Conservation (phyloP, 108 stramenopile species). For the Stephanodiscus minutulus region DNA sequence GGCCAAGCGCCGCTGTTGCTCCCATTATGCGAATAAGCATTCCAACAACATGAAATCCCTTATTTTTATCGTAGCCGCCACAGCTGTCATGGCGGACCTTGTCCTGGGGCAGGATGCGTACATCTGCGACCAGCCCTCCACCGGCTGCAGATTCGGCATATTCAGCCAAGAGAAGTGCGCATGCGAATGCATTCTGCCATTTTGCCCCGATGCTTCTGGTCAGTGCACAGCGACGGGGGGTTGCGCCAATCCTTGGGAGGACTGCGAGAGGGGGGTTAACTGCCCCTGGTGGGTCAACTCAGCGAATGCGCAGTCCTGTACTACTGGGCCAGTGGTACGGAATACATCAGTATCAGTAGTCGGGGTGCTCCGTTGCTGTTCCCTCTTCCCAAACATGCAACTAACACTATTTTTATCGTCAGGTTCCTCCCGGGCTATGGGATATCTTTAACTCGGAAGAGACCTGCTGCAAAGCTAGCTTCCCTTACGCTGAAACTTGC, state of each 20-base stretch:
- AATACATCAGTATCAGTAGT: not conserved
- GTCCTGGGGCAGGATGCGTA: not conserved
- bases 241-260: conserved; percentile 14
- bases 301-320: not conserved
- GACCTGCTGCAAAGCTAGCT: conserved; percentile 1
- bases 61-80: too few relatives aligned
- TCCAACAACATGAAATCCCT: too few relatives aligned
- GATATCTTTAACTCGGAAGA: not conserved
- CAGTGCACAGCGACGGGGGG: not conserved
- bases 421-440: conserved; percentile 13
- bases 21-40: too few relatives aligned
- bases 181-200: conserved; percentile 32
- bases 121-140: not conserved
- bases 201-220: conserved; percentile 14
- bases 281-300: conserved; percentile 18
- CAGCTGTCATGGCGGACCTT: too few relatives aligned
- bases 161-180: conserved; percentile 15
- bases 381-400: not conserved
- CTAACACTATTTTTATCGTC: not conserved
- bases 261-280: conserved; percentile 5
- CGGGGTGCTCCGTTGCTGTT: not conserved
- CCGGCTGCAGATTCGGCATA: conserved; percentile 11
- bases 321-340: conserved; percentile 11
- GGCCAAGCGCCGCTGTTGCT: too few relatives aligned
- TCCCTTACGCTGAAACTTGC: conserved; percentile 10